These are phyloP conservation scores for Triglochin maritima DNA, from an alignment of 106 monocot genomes.

Conservation along the genomic window DNA sequence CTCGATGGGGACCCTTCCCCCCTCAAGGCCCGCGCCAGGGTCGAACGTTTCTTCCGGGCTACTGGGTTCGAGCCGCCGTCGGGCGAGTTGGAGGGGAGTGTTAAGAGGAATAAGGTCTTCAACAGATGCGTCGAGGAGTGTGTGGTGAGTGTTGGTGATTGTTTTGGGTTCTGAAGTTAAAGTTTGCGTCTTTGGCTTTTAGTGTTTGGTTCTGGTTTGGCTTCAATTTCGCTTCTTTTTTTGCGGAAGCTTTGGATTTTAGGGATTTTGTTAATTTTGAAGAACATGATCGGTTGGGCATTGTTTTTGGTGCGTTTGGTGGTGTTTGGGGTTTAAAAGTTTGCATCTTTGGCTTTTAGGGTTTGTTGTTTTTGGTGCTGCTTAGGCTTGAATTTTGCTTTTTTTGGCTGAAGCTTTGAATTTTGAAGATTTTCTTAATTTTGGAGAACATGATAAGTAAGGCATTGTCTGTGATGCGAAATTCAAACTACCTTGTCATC, in stretches of 20 bases:
- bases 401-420: no score
- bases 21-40: conserved; percentile 64
- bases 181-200: background rate
- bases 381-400: no score
- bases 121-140: conserved; percentile 50
- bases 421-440: no score
- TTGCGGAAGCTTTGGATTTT: background rate
- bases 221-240: background rate
- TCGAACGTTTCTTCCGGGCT: conserved; percentile 65
- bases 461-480: no score
- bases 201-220: background rate
- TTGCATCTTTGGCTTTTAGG: background rate
- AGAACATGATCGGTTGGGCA: conserved; percentile 14
- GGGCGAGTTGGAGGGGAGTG: conserved; percentile 8
- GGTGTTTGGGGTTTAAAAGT: background rate
- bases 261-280: background rate
- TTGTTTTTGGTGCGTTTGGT: background rate
- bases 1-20: conserved; percentile 79
- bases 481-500: no score
- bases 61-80: conserved; percentile 44
- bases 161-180: background rate
- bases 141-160: conserved; percentile 37
- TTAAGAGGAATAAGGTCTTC: conserved; percentile 51
- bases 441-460: no score
- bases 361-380: background rate